phyloP scores from a whole-genome alignment of 208 protist species.

The Acanthamoeba sp. region DNA sequence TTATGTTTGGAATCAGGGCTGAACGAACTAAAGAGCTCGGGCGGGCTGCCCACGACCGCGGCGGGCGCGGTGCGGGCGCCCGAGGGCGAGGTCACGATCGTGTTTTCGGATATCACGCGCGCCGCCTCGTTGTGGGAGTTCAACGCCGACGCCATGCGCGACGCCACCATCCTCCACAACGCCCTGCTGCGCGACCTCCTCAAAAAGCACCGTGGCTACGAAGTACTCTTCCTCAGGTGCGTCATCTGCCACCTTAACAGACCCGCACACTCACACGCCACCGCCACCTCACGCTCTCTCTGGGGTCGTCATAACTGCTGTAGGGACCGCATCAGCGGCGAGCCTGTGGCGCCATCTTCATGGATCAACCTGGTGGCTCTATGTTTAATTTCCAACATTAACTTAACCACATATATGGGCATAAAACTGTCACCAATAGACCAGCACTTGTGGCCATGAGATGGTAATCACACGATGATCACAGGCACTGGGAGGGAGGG shows the following conservation, averaged over 20 bases:
- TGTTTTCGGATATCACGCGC: slow-evolving; percentile 23
- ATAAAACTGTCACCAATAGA: too few relatives aligned
- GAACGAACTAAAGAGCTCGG: not conserved
- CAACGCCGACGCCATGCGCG: slow-evolving; percentile 23
- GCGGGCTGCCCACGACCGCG: not conserved
- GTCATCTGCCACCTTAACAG: not conserved
- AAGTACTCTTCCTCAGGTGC: slow-evolving; percentile 23
- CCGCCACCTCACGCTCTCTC: too few relatives aligned
- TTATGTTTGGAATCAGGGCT: not conserved
- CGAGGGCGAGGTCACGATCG: slow-evolving; percentile 13
- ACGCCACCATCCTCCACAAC: slow-evolving; percentile 44
- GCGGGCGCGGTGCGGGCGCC: not conserved
- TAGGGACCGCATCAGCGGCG: slow-evolving; percentile 4
- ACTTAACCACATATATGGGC: too few relatives aligned
- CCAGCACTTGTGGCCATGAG: too few relatives aligned
- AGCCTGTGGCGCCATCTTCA: too few relatives aligned
- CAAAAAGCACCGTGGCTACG: slow-evolving; percentile 32
- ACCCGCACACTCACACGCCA: not conserved
- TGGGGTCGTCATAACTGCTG: not conserved
- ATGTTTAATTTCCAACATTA: too few relatives aligned
- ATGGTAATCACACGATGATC: too few relatives aligned
- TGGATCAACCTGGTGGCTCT: too few relatives aligned
- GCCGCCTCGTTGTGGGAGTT: not conserved
- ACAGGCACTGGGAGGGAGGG: too few relatives aligned
- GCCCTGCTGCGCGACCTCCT: not conserved